Conservation (phyloP, 345 rosid genomes). For the Euphorbia pulcherrima region DNA sequence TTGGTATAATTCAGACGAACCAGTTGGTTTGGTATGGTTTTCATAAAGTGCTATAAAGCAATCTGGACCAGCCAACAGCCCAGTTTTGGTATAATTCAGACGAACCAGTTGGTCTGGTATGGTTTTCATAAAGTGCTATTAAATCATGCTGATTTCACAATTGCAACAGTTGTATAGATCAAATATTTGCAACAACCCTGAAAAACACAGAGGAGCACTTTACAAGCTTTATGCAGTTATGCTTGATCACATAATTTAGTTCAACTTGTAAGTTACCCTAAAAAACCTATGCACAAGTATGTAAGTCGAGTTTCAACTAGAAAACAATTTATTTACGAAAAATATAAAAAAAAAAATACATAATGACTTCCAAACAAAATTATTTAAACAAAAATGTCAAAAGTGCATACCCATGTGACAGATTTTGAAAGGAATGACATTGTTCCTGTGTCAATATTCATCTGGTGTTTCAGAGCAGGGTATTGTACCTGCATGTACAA, state of each 20-base stretch:
- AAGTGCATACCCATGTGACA: constrained; percentile 47
- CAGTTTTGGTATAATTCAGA: not conserved
- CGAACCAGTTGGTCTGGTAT: not conserved
- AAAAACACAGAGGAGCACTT: not conserved
- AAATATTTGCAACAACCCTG: not conserved
- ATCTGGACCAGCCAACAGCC: not conserved
- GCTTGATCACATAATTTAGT: not conserved
- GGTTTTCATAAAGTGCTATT: not conserved
- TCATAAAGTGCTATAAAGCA: not conserved
- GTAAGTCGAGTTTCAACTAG: not conserved
- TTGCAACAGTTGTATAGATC: not conserved
- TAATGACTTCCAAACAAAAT: constrained; percentile 1
- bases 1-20: not conserved
- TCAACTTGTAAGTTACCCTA: not conserved
- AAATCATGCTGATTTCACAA: not conserved
- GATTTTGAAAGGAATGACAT: constrained; percentile 76
- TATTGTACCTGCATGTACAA: constrained; percentile 63
- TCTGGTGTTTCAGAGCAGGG: constrained; percentile 68
- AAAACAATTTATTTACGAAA: not conserved
- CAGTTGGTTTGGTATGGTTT: not conserved
- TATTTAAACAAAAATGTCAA: not conserved
- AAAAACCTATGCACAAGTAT: not conserved
- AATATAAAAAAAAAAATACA: not conserved
- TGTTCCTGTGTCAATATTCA: constrained; percentile 65
- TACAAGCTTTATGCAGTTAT: not conserved